A percentile compares a stretch with the other conserved stretches of the same genome.
phyloP scores from a whole-genome alignment of 495 filamentous ascomycete species.

The Trichoderma gamsii region DNA sequence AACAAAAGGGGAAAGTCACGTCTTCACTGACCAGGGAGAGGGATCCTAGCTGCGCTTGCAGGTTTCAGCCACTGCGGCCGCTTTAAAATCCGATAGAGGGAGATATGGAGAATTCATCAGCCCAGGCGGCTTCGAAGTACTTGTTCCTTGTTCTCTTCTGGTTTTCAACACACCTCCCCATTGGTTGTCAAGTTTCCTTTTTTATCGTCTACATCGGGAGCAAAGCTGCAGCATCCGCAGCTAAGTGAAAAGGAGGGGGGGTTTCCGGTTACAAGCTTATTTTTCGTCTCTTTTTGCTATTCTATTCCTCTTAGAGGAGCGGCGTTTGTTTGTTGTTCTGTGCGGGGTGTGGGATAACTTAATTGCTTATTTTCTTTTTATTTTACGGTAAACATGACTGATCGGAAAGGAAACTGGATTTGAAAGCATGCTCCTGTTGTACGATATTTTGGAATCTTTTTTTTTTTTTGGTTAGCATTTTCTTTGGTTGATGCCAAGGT shows the following conservation, averaged over 20 bases:
- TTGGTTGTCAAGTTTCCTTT: neutral
- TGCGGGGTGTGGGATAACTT: neutral
- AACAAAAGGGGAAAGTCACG: neutral
- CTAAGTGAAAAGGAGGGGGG: neutral
- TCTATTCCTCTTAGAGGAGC: neutral
- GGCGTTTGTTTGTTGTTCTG: neutral
- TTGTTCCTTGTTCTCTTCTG: neutral
- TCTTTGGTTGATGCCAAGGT: neutral
- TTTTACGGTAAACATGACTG: constrained; percentile 12
- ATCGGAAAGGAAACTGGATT: constrained; percentile 13
- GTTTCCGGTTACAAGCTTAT: neutral
- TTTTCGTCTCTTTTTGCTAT: neutral
- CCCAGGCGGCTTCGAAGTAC: neutral
- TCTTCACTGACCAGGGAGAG: neutral
- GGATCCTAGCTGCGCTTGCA: neutral
- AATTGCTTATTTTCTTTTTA: neutral
- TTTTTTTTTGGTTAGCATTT: neutral
- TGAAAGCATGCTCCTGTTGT: constrained; percentile 12
- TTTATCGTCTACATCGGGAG: neutral
- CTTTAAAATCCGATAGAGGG: neutral
- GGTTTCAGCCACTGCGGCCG: neutral
- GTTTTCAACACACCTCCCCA: neutral
- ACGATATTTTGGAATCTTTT: neutral
- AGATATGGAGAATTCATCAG: neutral
- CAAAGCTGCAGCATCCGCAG: neutral